Evolutionary conservation across 768 basidiomycete species (phyloP), one percentile per base, ranked within the genome.

Genomic region (Sistotremastrum suecicum): DNA sequence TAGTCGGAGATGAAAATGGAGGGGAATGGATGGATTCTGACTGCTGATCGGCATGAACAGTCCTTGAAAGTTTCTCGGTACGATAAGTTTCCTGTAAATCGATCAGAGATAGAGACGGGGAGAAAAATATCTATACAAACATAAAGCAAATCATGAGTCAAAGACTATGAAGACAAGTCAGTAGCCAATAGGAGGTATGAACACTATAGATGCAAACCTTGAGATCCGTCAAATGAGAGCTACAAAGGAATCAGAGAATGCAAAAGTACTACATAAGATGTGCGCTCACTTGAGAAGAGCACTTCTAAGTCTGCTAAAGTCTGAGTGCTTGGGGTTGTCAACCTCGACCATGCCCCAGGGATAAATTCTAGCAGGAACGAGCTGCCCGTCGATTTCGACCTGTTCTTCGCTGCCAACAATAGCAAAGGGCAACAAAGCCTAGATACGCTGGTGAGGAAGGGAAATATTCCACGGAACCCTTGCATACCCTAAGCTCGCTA

Each of bases 281-380:
- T 41, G 10, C 31, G 30, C 70, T 56, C 60, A 91, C 89, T 84
- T 85, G 55, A 99, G 72, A 45, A 99, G 70, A 37, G 92, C 94
- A 51, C 85, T 84, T 54, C 94, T 71, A 49, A 99, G 76, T 48
- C 90, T 72, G 63, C 84, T 86, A 62, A 98, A 98, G 69, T 99
- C 95, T n/a, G 88, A 95, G 68, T 99, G 95, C 61, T 89, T 85
- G n/a, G 91, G 90, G 64, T 98, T 97, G 70, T 99, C 95, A 50
- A 98, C 92, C 61, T 98, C 92, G 43, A 86, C 95, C 49, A 98
- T 74, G 57, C 95, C 95, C 95, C 95, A 99, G 3, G 95, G 95
- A 65, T 98, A 99, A 58, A 90, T 81, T 54, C 95, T 75, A 37
- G 87, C 94, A 49, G 95, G 83, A 52, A 95, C 80, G 39, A 78